A percentile compares a stretch with the other conserved stretches of the same genome.
These are phyloP conservation scores for Talaromyces sp. DNA, from an alignment of 2,329 filamentous ascomycete species.

Conservation along the genomic window DNA sequence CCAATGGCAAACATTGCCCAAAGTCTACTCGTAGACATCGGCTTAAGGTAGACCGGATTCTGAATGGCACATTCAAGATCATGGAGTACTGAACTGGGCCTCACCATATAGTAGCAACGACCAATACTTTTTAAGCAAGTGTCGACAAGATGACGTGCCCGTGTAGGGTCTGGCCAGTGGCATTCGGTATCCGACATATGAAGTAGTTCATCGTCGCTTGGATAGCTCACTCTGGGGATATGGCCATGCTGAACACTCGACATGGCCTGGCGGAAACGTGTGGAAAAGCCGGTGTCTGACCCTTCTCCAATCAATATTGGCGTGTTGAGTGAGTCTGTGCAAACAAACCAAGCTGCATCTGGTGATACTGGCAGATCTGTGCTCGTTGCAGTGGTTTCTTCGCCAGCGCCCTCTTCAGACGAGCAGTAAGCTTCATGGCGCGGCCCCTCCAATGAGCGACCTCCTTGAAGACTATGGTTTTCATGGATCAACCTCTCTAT, in stretches of 20 bases:
- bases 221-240: not conserved
- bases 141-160: not conserved
- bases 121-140: not conserved
- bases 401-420: no score
- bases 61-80: not conserved
- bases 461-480: no score
- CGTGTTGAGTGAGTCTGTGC: not conserved
- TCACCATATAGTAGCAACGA: not conserved
- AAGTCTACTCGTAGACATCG: not conserved
- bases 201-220: not conserved
- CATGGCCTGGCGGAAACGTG: not conserved
- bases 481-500: no score
- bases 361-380: no score
- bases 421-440: no score
- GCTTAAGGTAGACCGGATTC: not conserved
- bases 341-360: not conserved
- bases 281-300: not conserved
- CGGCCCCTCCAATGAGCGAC: no score
- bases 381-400: no score
- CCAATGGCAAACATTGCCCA: not conserved
- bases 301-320: not conserved
- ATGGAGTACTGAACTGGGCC: no score
- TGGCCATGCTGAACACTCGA: not conserved
- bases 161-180: not conserved
- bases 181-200: not conserved